phyloP scores from a whole-genome alignment of 2,329 filamentous ascomycete species.

The Stachybotrys elegans region DNA sequence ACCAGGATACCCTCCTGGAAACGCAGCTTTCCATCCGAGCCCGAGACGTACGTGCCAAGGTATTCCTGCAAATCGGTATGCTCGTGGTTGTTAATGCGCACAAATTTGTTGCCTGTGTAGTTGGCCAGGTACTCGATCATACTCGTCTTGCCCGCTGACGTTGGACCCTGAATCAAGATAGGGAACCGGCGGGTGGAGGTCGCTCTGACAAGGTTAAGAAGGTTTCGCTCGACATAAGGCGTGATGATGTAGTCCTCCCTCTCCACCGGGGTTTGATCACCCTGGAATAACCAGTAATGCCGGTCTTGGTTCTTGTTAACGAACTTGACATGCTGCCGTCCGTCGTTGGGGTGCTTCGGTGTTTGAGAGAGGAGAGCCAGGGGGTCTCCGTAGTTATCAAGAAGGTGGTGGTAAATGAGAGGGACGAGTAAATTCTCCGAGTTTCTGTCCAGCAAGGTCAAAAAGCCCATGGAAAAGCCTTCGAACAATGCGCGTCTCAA shows the following conservation, averaged over 20 bases:
- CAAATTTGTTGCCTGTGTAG: constrained; percentile 92
- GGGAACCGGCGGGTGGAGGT: constrained; percentile 90
- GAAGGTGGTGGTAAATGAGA: constrained; percentile 73
- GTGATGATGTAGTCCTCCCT: constrained; percentile 94
- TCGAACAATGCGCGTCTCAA: constrained; percentile 84
- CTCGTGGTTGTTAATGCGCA: constrained; percentile 99
- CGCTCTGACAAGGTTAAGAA: constrained; percentile 89
- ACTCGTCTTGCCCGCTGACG: constrained; percentile 95
- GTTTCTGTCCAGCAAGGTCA: constrained; percentile 77
- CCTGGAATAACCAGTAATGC: constrained; percentile 87
- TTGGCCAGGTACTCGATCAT: constrained; percentile 99
- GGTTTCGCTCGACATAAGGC: constrained; percentile 87
- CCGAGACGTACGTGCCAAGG: constrained; percentile 87
- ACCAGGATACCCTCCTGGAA: constrained; percentile 95
- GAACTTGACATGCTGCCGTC: constrained; percentile 74
- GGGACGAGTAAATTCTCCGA: constrained; percentile 78
- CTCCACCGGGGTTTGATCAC: constrained; percentile 56
- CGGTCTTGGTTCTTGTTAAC: constrained; percentile 57
- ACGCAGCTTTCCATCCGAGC: constrained; percentile 72
- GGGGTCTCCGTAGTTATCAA: constrained; percentile 61
- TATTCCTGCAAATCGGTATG: constrained; percentile 98
- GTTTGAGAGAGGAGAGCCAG: constrained; percentile 72
- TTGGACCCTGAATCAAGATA: constrained; percentile 92
- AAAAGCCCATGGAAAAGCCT: constrained; percentile 96
- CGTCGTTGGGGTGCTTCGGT: constrained; percentile 72